Evolutionary conservation across 139 green algal species (phyloP).

Genomic region (Chlamydomonas sp.): DNA sequence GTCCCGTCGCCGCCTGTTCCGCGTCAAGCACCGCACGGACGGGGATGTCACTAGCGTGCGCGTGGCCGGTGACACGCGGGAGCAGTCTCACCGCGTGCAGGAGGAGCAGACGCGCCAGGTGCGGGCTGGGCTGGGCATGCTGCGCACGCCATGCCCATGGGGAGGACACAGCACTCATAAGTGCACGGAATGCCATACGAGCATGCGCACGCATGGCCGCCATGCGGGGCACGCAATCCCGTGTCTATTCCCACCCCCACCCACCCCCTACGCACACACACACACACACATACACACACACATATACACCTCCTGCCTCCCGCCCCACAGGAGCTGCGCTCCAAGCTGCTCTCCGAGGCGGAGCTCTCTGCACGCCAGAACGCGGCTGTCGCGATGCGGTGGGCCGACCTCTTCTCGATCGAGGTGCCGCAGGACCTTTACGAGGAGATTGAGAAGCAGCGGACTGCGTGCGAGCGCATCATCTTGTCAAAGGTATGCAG

Average conservation of each 20-base stretch:
- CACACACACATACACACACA: too few relatives aligned
- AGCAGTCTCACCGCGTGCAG: constrained; percentile 42
- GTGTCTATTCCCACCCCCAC: not conserved
- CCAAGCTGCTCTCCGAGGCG: constrained; percentile 65
- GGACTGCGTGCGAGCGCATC: constrained; percentile 49
- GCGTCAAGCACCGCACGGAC: constrained; percentile 46
- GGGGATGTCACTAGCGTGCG: constrained; percentile 50
- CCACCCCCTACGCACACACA: not conserved
- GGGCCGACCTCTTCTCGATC: constrained; percentile 60
- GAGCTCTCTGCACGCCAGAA: constrained; percentile 62
- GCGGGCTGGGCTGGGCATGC: not conserved
- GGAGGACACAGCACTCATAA: not conserved
- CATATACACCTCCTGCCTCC: too few relatives aligned
- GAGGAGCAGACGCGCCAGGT: constrained; percentile 62
- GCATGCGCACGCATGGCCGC: too few relatives aligned
- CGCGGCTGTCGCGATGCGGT: constrained; percentile 59
- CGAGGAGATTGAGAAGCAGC: constrained; percentile 57
- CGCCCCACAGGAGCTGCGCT: constrained; percentile 53
- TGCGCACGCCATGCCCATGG: not conserved
- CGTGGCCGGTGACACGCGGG: constrained; percentile 47
- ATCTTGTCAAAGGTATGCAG: constrained; percentile 62
- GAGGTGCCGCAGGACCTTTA: constrained; percentile 64
- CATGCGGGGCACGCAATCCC: too few relatives aligned
- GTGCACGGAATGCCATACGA: too few relatives aligned
- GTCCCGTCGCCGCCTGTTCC: constrained; percentile 45